Conservation (phyloP, 2,329 filamentous ascomycete genomes). For the Parasarocladium wereldwijsianum region DNA sequence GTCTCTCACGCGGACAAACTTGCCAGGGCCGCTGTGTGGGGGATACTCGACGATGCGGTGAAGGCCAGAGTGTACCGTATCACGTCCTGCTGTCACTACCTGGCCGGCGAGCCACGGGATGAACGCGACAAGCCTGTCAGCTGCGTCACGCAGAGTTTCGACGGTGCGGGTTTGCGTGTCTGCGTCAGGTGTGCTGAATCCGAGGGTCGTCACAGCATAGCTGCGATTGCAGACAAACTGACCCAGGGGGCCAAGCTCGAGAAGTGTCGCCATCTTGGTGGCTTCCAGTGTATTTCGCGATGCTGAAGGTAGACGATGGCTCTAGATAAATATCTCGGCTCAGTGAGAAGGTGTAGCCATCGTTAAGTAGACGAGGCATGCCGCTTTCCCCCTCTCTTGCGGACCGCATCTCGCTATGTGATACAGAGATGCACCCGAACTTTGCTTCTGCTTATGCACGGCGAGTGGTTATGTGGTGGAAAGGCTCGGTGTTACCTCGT, state of each 20-base stretch:
- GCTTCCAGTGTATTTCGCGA: no score
- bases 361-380: no score
- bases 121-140: conserved; percentile 1
- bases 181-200: conserved; percentile 1
- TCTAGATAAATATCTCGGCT: no score
- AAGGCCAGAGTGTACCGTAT: not conserved
- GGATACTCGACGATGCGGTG: conserved; percentile 1
- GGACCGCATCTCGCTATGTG: no score
- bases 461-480: no score
- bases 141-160: not conserved
- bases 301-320: no score
- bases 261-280: conserved; percentile 3
- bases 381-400: no score
- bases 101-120: conserved; percentile 2
- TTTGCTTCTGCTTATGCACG: no score
- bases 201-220: conserved; percentile 1
- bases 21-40: not conserved
- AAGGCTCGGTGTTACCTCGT: no score
- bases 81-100: conserved; percentile 1
- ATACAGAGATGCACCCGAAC: no score
- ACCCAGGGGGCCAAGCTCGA: conserved; percentile 1
- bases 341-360: no score
- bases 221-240: not conserved
- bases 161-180: not conserved
- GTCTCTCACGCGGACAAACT: conserved; percentile 1